phyloP scores from a whole-genome alignment of 192 early-diverging fungal species.

The Rhizophagus clarus region DNA sequence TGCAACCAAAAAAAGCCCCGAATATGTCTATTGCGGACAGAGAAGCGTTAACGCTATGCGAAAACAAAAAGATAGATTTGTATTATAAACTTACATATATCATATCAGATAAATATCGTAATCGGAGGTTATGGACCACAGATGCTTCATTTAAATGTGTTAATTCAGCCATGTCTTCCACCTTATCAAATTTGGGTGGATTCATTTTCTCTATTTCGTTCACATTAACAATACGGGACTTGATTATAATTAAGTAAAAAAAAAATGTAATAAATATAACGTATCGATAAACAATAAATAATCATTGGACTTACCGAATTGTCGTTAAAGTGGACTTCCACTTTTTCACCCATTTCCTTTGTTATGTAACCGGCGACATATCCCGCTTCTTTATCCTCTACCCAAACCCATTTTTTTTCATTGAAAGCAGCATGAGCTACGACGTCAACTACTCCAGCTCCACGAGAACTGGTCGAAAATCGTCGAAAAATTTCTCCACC shows the following conservation, averaged over 20 bases:
- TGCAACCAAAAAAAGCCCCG: conserved; percentile 97
- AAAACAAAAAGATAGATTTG: neutral
- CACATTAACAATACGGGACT: conserved; percentile 55
- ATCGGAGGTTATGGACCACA: conserved; percentile 94
- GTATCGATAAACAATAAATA: too few species aligned
- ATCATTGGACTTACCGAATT: conserved; percentile 60
- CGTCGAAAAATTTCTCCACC: conserved; percentile 19
- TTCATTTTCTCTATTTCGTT: conserved; percentile 96
- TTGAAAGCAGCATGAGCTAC: conserved; percentile 80
- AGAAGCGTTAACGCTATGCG: neutral
- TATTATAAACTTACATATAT: conserved; percentile 79
- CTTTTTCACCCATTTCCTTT: conserved; percentile 68
- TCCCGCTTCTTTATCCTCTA: conserved; percentile 88
- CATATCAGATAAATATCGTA: conserved; percentile 86
- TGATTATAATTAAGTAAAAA: neutral
- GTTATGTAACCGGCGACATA: conserved; percentile 85
- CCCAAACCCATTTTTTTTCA: conserved; percentile 98
- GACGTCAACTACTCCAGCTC: conserved; percentile 55
- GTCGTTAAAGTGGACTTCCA: conserved; percentile 76
- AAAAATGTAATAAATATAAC: neutral
- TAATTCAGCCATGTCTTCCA: conserved; percentile 98
- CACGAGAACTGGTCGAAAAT: conserved; percentile 16
- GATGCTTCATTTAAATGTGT: conserved; percentile 97
- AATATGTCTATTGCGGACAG: conserved; percentile 76
- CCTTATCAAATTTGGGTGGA: conserved; percentile 98